Base-by-base conservation (phyloP, 2,329 filamentous ascomycete genomes). In the Emergomyces orientalis region DNA sequence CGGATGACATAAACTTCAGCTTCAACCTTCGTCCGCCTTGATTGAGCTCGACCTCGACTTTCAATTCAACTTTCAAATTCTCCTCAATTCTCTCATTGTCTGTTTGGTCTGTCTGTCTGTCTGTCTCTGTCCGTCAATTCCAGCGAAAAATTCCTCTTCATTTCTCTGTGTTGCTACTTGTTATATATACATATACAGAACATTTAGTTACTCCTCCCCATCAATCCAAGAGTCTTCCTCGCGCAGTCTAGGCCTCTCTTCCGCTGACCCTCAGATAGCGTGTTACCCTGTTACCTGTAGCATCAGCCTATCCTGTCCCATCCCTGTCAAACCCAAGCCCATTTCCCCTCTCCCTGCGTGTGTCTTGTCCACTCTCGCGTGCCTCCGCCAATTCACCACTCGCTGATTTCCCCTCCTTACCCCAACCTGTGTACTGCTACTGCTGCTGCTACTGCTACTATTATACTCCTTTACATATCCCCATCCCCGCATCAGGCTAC, bases 111-210 rank as follows among this genome's bases (percentile, higher is more conserved):
- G 22, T 39, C n/a, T 25, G 32, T 34, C 22, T 25, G 14, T 52
- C 27, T 32, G 17, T 34, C 30, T 56, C 19, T 39, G n/a, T 22
- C 34, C 22, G 34, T 25, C 54, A 56, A 56, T 39, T 41, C 34
- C n/a, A 32, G 22, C 41, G 11, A 27, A 6, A 8, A 37, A 32
- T 41, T 59, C 17, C 17, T 4, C 47, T n/a, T 19, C 39, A n/a
- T 22, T n/a, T 8, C 39, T 47, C 19, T 22, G 41, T 59, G 39
- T 59, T 47, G 63, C 63, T 60, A 22, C 30, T 34, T 62, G 39
- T 56, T 56, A 1, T 59, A 30, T 32, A 11, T 25, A 2, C 6
- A 32, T 32, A 32, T 32, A 32, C 32, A 32, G 32, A 32, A 7
- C 7, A 32, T 7, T n/a, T n/a, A n/a, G n/a, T n/a, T n/a, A n/a